Base-by-base conservation (phyloP, 2,329 filamentous ascomycete genomes). In the Monilinia polystroma region DNA sequence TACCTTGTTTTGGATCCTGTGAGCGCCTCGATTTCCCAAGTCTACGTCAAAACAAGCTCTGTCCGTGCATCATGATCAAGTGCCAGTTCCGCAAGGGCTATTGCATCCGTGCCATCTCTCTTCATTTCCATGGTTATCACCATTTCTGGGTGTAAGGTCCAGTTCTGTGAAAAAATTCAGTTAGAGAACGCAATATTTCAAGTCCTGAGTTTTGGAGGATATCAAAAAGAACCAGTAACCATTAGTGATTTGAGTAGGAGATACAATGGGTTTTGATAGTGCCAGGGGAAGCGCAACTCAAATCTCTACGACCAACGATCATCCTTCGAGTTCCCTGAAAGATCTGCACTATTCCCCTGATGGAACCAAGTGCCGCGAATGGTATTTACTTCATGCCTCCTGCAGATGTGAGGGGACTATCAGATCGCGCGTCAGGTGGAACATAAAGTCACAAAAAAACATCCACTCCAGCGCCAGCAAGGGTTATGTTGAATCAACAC, bases 371-470 rank as follows among this genome's bases (percentile, higher is more conserved):
- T 60, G 43, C 65, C 58, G 64, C 72, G 69, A 75, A 74, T 74
- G 66, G 68, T 65, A 23, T 58, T 38, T 55, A 35, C 66, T 60
- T 71, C 55, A 49, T 69, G 68, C 54, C 58, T 54, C 65, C 68
- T 62, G 63, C 68, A 56, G 57, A 65, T 69, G 47, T 72, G 26
- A 74, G 72, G 73, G 71, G 70, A 66, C 43, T 56, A 51, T 26
- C 23, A 56, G 41, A 41, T 54, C n/a, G 45, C 43, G 12, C 51
- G 49, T 35, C 23, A 20, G 51, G 52, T 35, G 63, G 43, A 10
- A 60, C 8, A 45, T n/a, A 51, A 49, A 32, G 18, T 18, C 45
- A n/a, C 29, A 38, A 66, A 38, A 54, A 41, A 55, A n/a, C 38
- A 26, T 14, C 1, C 43, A 38, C 38, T 38, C 49, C 56, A 49